Percentiles rank a stretch among this genome's conserved stretches.
Conservation (phyloP, 345 rosid species). For the Euphorbia tirucalli region DNA sequence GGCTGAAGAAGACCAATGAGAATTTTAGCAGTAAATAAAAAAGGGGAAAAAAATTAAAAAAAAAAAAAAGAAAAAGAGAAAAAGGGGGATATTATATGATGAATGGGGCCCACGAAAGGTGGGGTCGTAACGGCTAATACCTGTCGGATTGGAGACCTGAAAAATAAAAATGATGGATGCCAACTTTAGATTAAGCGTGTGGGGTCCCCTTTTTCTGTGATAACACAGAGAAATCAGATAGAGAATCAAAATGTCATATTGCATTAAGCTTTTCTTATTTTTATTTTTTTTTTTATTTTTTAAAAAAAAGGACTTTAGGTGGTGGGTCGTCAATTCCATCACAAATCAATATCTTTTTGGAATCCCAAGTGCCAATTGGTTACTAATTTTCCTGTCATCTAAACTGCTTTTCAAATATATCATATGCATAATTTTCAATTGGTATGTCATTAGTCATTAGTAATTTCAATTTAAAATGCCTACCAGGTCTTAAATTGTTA, state of each 20-base stretch:
- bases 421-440: too few species aligned
- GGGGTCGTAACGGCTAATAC: conserved; percentile 46
- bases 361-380: conserved; percentile 24
- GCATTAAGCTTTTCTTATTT: neutral
- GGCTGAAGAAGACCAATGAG: conserved; percentile 12
- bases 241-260: conserved; percentile 13
- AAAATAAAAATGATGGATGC: conserved; percentile 34
- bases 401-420: too few species aligned
- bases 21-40: too few species aligned
- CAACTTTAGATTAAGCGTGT: conserved; percentile 40
- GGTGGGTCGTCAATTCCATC: conserved; percentile 53
- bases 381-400: neutral
- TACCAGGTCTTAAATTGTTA: too few species aligned
- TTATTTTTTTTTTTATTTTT: neutral
- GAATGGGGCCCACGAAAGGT: conserved; percentile 12
- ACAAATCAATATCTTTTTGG: conserved; percentile 40
- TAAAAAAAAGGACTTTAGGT: neutral
- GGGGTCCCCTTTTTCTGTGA: conserved; percentile 28
- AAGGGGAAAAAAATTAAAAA: too few species aligned
- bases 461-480: too few species aligned
- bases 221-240: neutral
- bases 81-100: too few species aligned
- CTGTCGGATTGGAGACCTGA: conserved; percentile 36
- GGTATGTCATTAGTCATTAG: too few species aligned
- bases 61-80: too few species aligned